phyloP scores from a whole-genome alignment of 345 rosid genomes.

The Rhodamnia rubescens region DNA sequence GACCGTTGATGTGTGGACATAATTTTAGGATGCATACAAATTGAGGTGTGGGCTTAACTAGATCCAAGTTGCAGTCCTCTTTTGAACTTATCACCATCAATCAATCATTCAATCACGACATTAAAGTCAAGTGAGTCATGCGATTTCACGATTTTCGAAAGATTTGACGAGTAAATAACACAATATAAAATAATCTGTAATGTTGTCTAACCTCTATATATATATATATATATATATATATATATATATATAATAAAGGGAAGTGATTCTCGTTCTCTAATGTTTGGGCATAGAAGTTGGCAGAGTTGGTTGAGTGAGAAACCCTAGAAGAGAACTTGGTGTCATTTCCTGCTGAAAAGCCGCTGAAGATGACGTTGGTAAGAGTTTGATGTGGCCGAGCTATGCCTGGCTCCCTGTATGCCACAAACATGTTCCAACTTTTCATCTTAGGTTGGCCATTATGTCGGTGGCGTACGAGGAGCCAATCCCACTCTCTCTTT shows the following conservation, averaged over 20 bases:
- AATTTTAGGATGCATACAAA: neutral
- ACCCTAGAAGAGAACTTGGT: neutral
- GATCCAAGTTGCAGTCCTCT: neutral
- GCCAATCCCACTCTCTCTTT: neutral
- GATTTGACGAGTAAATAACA: neutral
- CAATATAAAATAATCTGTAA: neutral
- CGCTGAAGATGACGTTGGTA: neutral
- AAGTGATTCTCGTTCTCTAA: neutral
- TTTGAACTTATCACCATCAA: neutral
- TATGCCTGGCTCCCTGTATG: constrained; percentile 3
- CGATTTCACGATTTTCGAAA: neutral
- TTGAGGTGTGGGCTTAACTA: neutral
- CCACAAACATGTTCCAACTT: neutral
- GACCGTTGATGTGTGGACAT: neutral
- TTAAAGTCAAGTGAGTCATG: neutral
- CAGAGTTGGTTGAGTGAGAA: neutral
- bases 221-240: too few species aligned
- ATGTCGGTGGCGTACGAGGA: neutral
- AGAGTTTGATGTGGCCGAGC: neutral
- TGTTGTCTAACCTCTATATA: neutral
- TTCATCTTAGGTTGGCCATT: neutral
- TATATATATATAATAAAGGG: too few species aligned
- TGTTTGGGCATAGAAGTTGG: neutral
- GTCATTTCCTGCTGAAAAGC: neutral
- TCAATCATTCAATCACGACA: neutral